Conservation (phyloP, 2,329 filamentous ascomycete species). For the Ophioceras dolichostomum region DNA sequence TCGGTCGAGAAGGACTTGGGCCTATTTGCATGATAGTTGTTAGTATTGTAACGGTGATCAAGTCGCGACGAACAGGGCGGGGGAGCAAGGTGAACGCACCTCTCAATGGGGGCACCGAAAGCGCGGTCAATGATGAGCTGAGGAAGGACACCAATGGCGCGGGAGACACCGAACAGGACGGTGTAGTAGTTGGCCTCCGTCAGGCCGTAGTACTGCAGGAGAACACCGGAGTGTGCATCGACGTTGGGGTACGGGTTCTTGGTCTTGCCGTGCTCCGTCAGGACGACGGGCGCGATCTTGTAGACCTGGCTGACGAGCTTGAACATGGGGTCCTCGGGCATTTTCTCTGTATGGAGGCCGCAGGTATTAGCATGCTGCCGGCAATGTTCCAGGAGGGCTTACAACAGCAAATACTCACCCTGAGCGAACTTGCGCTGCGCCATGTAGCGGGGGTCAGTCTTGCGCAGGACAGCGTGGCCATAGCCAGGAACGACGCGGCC, state of each 20-base stretch:
- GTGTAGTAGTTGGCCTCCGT: slow-evolving; percentile 99
- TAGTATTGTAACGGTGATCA: slow-evolving; percentile 3
- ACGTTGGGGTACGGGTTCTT: slow-evolving; percentile 99
- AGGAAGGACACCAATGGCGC: slow-evolving; percentile 94
- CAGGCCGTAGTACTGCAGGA: slow-evolving; percentile 98
- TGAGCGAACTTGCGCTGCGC: slow-evolving; percentile 96
- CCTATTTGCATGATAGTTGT: slow-evolving; percentile 13
- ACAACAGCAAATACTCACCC: slow-evolving; percentile 20
- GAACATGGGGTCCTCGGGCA: slow-evolving; percentile 98
- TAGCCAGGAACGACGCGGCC: slow-evolving; percentile 97
- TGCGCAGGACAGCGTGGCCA: slow-evolving; percentile 96
- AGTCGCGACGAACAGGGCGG: too few species aligned
- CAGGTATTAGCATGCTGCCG: too few species aligned
- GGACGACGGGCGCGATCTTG: slow-evolving; percentile 96
- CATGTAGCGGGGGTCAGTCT: slow-evolving; percentile 98
- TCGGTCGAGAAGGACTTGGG: slow-evolving; percentile 99
- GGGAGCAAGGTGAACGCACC: slow-evolving; percentile 28
- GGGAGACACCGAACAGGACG: slow-evolving; percentile 96
- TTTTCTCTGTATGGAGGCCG: slow-evolving; percentile 53
- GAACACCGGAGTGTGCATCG: slow-evolving; percentile 96
- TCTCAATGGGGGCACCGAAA: slow-evolving; percentile 91
- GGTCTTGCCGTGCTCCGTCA: slow-evolving; percentile 99
- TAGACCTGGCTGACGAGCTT: slow-evolving; percentile 99
- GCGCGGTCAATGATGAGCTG: slow-evolving; percentile 99
- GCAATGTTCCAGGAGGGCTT: too few species aligned